Percentiles rank a stretch among this genome's conserved stretches.
Conservation (phyloP, 768 basidiomycete species). For the Lanmaoa pseudosensibilis region DNA sequence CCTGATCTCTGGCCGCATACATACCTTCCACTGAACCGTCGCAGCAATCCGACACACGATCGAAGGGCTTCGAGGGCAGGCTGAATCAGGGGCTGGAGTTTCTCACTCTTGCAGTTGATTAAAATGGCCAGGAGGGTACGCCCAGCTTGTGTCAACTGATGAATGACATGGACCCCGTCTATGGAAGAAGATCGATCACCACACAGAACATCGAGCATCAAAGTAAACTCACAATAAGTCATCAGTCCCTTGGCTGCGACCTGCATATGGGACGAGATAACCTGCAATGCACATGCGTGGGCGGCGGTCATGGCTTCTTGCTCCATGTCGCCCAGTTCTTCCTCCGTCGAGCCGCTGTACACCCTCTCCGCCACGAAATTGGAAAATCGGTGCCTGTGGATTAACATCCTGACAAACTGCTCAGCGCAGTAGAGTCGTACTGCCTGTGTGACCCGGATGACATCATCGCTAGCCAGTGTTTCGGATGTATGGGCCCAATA, state of each 20-base stretch:
- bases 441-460: constrained; percentile 86
- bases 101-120: constrained; percentile 83
- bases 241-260: constrained; percentile 87
- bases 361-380: constrained; percentile 72
- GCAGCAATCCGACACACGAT: constrained; percentile 83
- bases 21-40: constrained; percentile 89
- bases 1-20: constrained; percentile 89
- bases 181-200: constrained; percentile 15
- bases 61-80: constrained; percentile 82
- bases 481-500: constrained; percentile 83
- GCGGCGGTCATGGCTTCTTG: constrained; percentile 75
- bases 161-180: constrained; percentile 96
- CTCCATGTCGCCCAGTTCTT: constrained; percentile 68
- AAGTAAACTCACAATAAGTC: constrained; percentile 79
- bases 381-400: constrained; percentile 84
- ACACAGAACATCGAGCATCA: constrained; percentile 1
- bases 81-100: constrained; percentile 71
- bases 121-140: constrained; percentile 86
- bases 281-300: constrained; percentile 75
- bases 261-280: constrained; percentile 79
- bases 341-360: constrained; percentile 41
- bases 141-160: constrained; percentile 92
- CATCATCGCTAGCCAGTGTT: constrained; percentile 80
- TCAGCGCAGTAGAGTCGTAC: constrained; percentile 85
- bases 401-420: constrained; percentile 83